A percentile compares a stretch with the other conserved stretches of the same genome.
Evolutionary conservation across 2,329 filamentous ascomycete species (phyloP).

Genomic region (Cordyceps farinosa): DNA sequence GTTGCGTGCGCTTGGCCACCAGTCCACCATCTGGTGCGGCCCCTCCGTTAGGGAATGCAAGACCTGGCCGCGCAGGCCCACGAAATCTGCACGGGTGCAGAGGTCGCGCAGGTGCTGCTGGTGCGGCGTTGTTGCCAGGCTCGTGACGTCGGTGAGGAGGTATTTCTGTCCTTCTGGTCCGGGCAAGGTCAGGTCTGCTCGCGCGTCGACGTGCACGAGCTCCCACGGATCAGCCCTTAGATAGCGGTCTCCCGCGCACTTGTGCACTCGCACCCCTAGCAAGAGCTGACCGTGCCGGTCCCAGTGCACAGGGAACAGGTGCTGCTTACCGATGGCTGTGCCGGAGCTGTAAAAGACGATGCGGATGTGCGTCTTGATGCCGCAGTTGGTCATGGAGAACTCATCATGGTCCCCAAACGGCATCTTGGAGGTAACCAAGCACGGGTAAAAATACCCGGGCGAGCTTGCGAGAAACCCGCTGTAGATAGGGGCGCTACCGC

Average conservation of each 20-base stretch:
- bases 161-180: too few relatives aligned
- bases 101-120: not conserved
- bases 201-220: not conserved
- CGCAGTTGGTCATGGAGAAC: not conserved
- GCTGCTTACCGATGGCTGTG: not conserved
- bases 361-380: not conserved
- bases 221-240: not conserved
- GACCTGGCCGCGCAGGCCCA: too few relatives aligned
- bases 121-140: too few relatives aligned
- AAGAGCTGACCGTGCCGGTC: not conserved
- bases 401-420: not conserved
- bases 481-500: not conserved
- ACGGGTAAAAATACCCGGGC: not conserved
- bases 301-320: not conserved
- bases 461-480: not conserved
- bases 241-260: not conserved
- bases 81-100: too few relatives aligned
- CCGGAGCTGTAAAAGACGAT: not conserved
- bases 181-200: too few relatives aligned
- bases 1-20: not conserved
- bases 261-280: not conserved
- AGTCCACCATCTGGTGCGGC: too few relatives aligned
- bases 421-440: not conserved
- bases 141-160: too few relatives aligned
- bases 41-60: too few relatives aligned